phyloP scores from a whole-genome alignment of 2,329 filamentous ascomycete genomes.

The Cladosporium sp. region DNA sequence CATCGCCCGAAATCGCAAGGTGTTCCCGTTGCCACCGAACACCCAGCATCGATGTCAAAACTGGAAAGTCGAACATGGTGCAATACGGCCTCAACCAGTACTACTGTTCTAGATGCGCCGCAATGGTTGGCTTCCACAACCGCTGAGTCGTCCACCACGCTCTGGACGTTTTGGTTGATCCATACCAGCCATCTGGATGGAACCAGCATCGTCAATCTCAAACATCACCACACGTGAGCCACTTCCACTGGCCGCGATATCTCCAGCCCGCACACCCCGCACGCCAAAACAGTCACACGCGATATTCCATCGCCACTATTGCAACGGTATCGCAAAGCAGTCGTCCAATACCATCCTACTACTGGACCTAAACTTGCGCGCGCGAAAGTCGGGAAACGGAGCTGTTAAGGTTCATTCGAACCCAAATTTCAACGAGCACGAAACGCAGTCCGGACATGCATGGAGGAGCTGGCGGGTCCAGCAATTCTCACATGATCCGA shows the following conservation, averaged over 20 bases:
- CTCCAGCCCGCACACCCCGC: neutral
- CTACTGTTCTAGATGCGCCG: slow-evolving; percentile 34
- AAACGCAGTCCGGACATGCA: no score
- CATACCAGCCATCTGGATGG: neutral
- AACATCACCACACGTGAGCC: neutral
- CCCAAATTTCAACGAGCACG: no score
- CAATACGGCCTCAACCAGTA: slow-evolving; percentile 34
- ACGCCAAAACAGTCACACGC: no score
- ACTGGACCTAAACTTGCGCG: neutral
- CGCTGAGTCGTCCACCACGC: slow-evolving; percentile 20
- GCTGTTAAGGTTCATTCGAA: no score
- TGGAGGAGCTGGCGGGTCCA: neutral
- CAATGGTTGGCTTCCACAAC: slow-evolving; percentile 30
- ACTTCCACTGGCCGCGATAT: slow-evolving; percentile 3
- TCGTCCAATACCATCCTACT: no score
- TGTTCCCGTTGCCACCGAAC: slow-evolving; percentile 35
- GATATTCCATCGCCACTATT: no score
- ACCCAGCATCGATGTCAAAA: slow-evolving; percentile 29
- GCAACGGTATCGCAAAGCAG: no score
- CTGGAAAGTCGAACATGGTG: slow-evolving; percentile 34
- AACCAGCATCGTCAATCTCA: neutral
- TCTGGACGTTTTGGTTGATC: neutral
- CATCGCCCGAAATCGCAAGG: slow-evolving; percentile 25
- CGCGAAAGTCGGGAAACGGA: no score
- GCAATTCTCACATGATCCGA: neutral